phyloP scores from a whole-genome alignment of 306 rosid genomes.

The Calophaca sinica region DNA sequence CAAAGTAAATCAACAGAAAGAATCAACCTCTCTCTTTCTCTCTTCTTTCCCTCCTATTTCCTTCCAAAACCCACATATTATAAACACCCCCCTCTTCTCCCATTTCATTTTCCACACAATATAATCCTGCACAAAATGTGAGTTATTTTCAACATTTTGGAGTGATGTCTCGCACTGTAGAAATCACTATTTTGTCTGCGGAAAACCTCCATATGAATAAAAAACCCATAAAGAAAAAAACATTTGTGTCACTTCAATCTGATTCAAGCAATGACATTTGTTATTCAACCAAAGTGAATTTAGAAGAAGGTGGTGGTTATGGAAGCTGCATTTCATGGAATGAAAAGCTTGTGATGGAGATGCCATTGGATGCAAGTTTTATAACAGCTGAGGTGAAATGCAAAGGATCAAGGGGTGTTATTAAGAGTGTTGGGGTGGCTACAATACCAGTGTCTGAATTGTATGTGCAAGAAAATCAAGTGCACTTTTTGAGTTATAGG shows the following conservation, averaged over 20 bases:
- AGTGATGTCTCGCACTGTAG: constrained; percentile 39
- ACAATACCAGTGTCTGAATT: constrained; percentile 62
- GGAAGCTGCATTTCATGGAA: constrained; percentile 56
- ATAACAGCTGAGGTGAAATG: constrained; percentile 54
- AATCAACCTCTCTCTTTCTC: constrained; percentile 28
- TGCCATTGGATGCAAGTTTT: constrained; percentile 46
- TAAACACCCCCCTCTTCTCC: not conserved
- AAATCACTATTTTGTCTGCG: constrained; percentile 56
- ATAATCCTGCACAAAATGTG: too few species aligned
- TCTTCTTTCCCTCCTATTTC: constrained; percentile 30
- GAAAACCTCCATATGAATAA: constrained; percentile 50
- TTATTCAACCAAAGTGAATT: constrained; percentile 42
- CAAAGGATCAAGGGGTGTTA: constrained; percentile 47
- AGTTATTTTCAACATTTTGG: too few species aligned
- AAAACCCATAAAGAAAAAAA: constrained; percentile 46
- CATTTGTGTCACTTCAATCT: constrained; percentile 49
- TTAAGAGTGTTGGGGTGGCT: constrained; percentile 49
- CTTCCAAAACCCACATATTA: not conserved
- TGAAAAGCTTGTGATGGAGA: constrained; percentile 52
- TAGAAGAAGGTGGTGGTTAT: constrained; percentile 42
- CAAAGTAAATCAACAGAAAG: constrained; percentile 3
- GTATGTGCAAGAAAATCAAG: constrained; percentile 47
- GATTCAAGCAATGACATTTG: constrained; percentile 29
- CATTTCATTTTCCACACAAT: not conserved
- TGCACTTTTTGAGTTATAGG: constrained; percentile 69